Evolutionary conservation across 352 stramenopile genomes (phyloP), one percentile per base, ranked within the genome.

Genomic region (Pythium aquatile): DNA sequence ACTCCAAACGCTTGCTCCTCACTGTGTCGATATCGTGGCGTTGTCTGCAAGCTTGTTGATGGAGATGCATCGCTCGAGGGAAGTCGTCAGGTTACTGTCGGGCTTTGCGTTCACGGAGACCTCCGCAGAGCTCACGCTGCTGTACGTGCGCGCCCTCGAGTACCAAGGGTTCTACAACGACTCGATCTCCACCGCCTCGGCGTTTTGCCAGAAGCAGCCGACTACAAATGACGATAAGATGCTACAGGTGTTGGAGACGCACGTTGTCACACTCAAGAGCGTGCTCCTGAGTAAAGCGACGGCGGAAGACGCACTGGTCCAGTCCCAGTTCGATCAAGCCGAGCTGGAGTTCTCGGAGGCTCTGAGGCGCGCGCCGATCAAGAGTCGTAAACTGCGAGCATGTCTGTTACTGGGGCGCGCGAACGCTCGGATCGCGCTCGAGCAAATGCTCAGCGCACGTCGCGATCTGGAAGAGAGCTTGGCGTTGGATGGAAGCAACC

Each of bases 301-400:
- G 29, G 61, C 37, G 2, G 61, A 68, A 10, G 53, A 62, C 42
- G 61, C 61, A 35, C 54, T 68, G 2, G 0, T 46, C 1, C n/a
- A 30, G 16, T 58, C 46, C 5, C 33, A 29, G 1, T 62, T 53
- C 33, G 6, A 61, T 2, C 7, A 17, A 7, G 61, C 53, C 5
- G 53, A 61, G 54, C 8, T 16, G 4, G 42, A 54, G 32, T 68
- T 62, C 39, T 33, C 29, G 2, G n/a, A 58, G 8, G 53, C 61
- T 13, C 33, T 68, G 20, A 0, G 16, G 17, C 32, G 30, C 7
- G 47, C 37, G 14, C 35, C 28, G 10, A 32, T 26, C 13, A 42
- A 33, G 65, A 58, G 74, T 68, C 57, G 37, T 61, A 49, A 51
- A 26, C 48, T 70, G 10, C 63, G 56, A 39, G 63, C 62, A 35